Conservation (phyloP, 805 yeast species). For the Komagataella kurtzmanii region DNA sequence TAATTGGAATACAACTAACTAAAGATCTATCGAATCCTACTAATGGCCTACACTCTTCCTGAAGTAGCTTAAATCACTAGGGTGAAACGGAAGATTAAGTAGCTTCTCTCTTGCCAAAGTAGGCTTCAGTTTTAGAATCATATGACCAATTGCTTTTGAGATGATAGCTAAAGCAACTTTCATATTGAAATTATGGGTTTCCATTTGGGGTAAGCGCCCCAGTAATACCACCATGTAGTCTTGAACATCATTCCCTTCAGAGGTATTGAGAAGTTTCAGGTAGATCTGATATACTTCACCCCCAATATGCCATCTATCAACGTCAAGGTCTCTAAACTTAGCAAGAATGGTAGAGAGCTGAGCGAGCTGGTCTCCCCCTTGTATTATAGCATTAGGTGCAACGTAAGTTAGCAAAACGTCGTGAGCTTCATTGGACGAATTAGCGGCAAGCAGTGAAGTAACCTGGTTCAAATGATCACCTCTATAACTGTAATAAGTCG, state of each 20-base stretch:
- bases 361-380: conserved; percentile 18
- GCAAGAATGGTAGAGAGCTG: conserved; percentile 22
- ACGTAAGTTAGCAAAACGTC: conserved; percentile 35
- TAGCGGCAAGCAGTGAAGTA: conserved; percentile 47
- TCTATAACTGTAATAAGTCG: conserved; percentile 33
- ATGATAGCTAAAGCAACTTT: conserved; percentile 42
- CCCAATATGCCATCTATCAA: conserved; percentile 41
- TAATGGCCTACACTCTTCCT: conserved; percentile 5
- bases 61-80: conserved; percentile 28
- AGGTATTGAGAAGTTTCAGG: conserved; percentile 16
- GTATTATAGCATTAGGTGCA: conserved; percentile 62
- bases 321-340: conserved; percentile 23
- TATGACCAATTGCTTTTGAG: conserved; percentile 30
- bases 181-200: conserved; percentile 19
- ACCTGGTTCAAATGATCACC: conserved; percentile 49
- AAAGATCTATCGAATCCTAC: neutral
- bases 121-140: conserved; percentile 6
- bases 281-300: conserved; percentile 45
- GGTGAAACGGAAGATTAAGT: conserved; percentile 26
- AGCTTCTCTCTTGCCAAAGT: conserved; percentile 15
- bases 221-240: conserved; percentile 24
- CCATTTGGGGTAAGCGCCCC: conserved; percentile 28
- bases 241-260: conserved; percentile 4
- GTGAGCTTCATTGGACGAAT: conserved; percentile 51
- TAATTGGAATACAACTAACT: neutral